Evolutionary conservation across 2,329 filamentous ascomycete species (phyloP), one percentile per base, ranked within the genome.

Genomic region (Aspergillus pseudonomiae): DNA sequence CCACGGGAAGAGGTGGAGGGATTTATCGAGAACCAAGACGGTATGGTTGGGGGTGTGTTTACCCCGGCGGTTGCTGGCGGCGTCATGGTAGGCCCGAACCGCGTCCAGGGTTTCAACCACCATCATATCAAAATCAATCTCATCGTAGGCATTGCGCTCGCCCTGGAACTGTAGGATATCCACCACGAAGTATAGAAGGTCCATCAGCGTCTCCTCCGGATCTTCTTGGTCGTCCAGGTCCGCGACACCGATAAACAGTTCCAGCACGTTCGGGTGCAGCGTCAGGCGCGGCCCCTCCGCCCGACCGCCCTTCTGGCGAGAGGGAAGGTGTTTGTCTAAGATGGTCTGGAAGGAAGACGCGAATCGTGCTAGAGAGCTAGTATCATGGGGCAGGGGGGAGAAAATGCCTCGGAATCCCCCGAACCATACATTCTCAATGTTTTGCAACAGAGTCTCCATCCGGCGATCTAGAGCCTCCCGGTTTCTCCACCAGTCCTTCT

Each of bases 131-230:
- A 98, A 96, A 77, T 98, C 94, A 66, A 99, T 92, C 79, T 99
- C 95, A 71, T 99, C 95, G 78, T 97, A 97, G 0, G 96, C 95
- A 74, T 98, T 99, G 55, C 89, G 87, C 79, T 99, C 96, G 19
- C 95, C 95, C 70, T 97, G 92, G 77, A 99, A 98, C 75, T 98
- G 95, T 3, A 99, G 83, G 58, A 98, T 94, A 72, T 99, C 95
- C 6, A 99, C 90, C 1, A 98, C 91, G 74, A 98, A 98, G 79
- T 97, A 98, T 4, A 99, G 85, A 32, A 99, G 82, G 75, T 99
- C 95, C 69, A 90, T 93, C n/a, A 99, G 81, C 0, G 90, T 88
- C 72, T 98, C 94, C 67, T 98, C 94, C 26, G 96, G 85, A 66
- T 97, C 93, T 63, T 89, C 87, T 1, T 89, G 86, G 9, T 86